Base-by-base conservation (phyloP, 768 basidiomycete species). In the Lentinula raphanica region DNA sequence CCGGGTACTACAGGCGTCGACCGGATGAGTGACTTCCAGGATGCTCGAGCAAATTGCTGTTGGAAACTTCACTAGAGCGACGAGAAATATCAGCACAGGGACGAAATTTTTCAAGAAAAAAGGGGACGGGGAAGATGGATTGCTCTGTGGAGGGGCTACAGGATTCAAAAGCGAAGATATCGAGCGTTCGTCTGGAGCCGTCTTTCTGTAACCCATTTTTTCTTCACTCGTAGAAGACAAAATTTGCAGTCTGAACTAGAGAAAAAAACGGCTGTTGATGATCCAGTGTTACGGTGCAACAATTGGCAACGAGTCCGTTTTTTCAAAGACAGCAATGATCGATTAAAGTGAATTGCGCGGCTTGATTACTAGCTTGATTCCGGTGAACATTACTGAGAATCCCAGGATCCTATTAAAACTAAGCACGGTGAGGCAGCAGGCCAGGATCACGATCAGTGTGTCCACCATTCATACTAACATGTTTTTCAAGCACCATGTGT, bases 241-340 rank as follows among this genome's bases (percentile, higher is more conserved):
- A 12, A n/a, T 11, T 38, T 15, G 17, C 4, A 39, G 15, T 23
- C 28, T 9, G 12, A 27, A 53, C 13, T 13, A 13, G 27, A 25
- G 39, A 32, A 53, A 40, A 40, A 27, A n/a, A n/a, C n/a, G n/a
- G n/a, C n/a, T n/a, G 32, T 36, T 7, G 36, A 17, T 25, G 25
- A 32, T 53, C 32, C 51, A 53, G 51, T 17, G 23, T 40, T 21
- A 36, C 51, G 51, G 51, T 23, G 8, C 19, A 39, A 38, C 21
- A 38, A 15, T 21, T 50, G 49, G 29, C 49, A 28, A 51, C 49
- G 29, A 45, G 19, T 35, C 28, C 38, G 51, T 53, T n/a, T n/a
- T 51, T 51, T n/a, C 49, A n/a, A 29, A 53, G 36, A 27, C 51
- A 36, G 49, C 29, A 53, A 39, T 53, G 51, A 53, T 53, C 49